phyloP scores from a whole-genome alignment of 2,329 filamentous ascomycete species.

The Sclerotinia trifoliorum region DNA sequence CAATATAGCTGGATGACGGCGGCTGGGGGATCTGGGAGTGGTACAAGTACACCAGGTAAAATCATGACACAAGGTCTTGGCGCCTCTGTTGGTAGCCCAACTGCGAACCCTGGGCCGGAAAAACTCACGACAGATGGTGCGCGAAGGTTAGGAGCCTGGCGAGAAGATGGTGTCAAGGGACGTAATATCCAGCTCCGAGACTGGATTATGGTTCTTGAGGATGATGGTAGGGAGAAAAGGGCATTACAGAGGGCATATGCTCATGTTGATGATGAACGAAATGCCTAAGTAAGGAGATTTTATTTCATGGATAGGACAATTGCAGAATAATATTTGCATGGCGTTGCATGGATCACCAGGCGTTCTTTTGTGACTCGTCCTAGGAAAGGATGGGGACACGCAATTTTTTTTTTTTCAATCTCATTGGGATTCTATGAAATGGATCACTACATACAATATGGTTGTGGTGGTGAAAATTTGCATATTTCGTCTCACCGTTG shows the following conservation, averaged over 20 bases:
- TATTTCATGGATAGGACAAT: slow-evolving; percentile 14
- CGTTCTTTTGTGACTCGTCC: slow-evolving; percentile 19
- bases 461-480: not conserved
- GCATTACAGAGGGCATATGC: slow-evolving; percentile 52
- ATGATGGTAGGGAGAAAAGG: slow-evolving; percentile 67
- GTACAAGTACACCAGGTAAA: slow-evolving; percentile 50
- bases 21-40: slow-evolving; percentile 51
- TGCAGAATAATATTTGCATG: slow-evolving; percentile 20
- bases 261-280: slow-evolving; percentile 29
- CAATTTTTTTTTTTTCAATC: not conserved
- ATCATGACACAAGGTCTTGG: slow-evolving; percentile 41
- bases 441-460: slow-evolving; percentile 13
- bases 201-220: slow-evolving; percentile 74
- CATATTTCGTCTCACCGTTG: slow-evolving; percentile 15
- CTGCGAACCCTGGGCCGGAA: slow-evolving; percentile 41
- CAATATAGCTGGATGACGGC: slow-evolving; percentile 72
- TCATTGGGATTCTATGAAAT: slow-evolving; percentile 18
- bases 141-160: slow-evolving; percentile 68
- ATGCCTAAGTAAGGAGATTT: slow-evolving; percentile 43
- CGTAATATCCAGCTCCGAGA: slow-evolving; percentile 81
- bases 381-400: slow-evolving; percentile 7
- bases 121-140: slow-evolving; percentile 56
- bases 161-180: slow-evolving; percentile 76
- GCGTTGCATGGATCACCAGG: slow-evolving; percentile 23
- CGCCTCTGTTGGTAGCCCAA: slow-evolving; percentile 39